Conservation (phyloP, 768 basidiomycete species). For the Coprinellus micaceus region DNA sequence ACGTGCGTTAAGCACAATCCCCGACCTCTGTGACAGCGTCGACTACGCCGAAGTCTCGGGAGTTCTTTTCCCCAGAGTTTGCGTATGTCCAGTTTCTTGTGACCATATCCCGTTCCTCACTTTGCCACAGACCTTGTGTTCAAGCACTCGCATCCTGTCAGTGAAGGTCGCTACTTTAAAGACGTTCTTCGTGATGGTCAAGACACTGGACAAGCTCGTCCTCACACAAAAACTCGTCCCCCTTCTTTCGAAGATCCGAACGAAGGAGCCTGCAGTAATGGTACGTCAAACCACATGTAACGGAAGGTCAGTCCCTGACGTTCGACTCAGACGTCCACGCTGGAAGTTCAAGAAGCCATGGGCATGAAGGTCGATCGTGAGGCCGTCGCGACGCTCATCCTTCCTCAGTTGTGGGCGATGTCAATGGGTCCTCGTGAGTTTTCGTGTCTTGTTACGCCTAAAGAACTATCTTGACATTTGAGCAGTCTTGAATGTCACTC, state of each 20-base stretch:
- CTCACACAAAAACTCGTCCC: conserved; percentile 96
- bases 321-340: conserved; percentile 68
- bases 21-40: conserved; percentile 85
- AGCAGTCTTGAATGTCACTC: conserved; percentile 72
- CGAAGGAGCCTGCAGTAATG: conserved; percentile 94
- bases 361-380: conserved; percentile 91
- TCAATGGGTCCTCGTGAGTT: conserved; percentile 87
- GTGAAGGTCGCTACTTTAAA: conserved; percentile 87
- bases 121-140: conserved; percentile 73
- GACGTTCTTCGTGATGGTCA: conserved; percentile 86
- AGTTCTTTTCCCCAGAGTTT: conserved; percentile 86
- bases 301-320: not conserved
- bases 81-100: conserved; percentile 48
- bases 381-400: conserved; percentile 82
- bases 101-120: not conserved
- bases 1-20: conserved; percentile 77
- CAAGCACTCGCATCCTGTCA: conserved; percentile 81
- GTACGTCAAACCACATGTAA: conserved; percentile 33
- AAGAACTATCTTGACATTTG: not conserved
- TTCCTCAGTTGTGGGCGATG: conserved; percentile 96
- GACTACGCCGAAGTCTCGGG: conserved; percentile 94
- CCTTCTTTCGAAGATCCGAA: conserved; percentile 88
- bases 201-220: conserved; percentile 83
- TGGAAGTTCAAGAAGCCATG: conserved; percentile 94
- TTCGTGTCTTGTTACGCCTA: not conserved